Base-by-base conservation (phyloP, 768 basidiomycete species). In the Suillus weaverae region DNA sequence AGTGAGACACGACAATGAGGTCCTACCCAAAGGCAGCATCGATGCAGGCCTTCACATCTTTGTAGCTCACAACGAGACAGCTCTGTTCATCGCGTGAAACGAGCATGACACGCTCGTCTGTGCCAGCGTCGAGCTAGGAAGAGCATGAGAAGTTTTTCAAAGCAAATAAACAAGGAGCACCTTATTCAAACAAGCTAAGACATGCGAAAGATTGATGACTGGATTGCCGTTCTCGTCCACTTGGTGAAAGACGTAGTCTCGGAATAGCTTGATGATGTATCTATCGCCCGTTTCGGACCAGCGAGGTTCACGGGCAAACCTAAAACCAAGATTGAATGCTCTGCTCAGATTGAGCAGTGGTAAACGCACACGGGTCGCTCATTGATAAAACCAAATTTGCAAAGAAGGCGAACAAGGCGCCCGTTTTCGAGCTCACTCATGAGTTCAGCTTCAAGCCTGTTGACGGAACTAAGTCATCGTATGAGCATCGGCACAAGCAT, bases 261-360 rank as follows among this genome's bases (percentile, higher is more conserved):
- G 86, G 84, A 99, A 99, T 54, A 99, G 85, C 82, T 97, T 98
- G 81, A 99, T 86, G 73, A 99, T 94, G 75, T 99, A 99, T 66
- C 97, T 83, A 72, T 99, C 97, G 2, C 97, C 97, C 0, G 97
- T 99, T 73, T 99, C 97, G 14, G 96, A 95, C 97, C 97, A 99
- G 3, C 96, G 86, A 2, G 93, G 88, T 71, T 98, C 97, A 48
- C 91, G 89, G n/a, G 95, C 91, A 70, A 97, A 97, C 70, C 95
- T 96, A 26, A 51, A n/a, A n/a, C 3, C 39, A 62, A 54, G n/a
- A 7, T 5, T 70, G 35, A 67, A 62, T 39, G 36, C 6, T 10
- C 38, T 33, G 44, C 22, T 48, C 10, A 16, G 20, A 22, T 18
- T 13, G 22, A 48, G n/a, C 3, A 44, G 10, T 46, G 30, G 62